Evolutionary conservation across 2,329 filamentous ascomycete species (phyloP).

Genomic region (Sclerotiophoma versabilis): DNA sequence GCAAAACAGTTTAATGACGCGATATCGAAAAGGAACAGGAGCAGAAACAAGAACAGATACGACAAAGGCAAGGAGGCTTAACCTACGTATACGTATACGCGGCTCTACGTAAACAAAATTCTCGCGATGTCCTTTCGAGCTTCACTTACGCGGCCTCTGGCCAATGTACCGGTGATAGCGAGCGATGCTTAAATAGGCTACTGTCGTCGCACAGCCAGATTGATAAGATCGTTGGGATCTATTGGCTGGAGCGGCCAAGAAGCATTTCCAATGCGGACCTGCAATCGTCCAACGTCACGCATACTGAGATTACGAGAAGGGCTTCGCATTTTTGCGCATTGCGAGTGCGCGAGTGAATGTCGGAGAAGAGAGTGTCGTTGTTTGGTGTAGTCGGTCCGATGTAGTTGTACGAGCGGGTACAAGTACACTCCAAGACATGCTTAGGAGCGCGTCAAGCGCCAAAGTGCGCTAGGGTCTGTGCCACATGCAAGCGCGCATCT

Average conservation of each 20-base stretch:
- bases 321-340: background rate
- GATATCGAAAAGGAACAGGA: background rate
- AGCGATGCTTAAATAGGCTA: slow-evolving; percentile 13
- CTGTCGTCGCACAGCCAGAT: slow-evolving; percentile 6
- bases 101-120: slow-evolving; percentile 12
- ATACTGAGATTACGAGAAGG: background rate
- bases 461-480: background rate
- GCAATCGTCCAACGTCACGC: background rate
- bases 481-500: slow-evolving; percentile 8
- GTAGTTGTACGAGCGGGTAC: slow-evolving; percentile 4
- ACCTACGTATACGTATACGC: slow-evolving; percentile 21
- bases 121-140: slow-evolving; percentile 15
- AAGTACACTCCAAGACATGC: background rate
- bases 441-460: slow-evolving; percentile 14
- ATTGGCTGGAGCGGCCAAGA: slow-evolving; percentile 1
- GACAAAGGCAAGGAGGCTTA: background rate
- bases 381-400: slow-evolving; percentile 6
- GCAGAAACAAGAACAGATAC: background rate
- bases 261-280: background rate
- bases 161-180: background rate
- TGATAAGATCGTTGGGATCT: slow-evolving; percentile 13
- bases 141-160: slow-evolving; percentile 16
- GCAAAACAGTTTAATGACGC: background rate
- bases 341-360: background rate
- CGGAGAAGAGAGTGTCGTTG: background rate